Conservation (phyloP, 441 rosid genomes). For the Isatis lusitanica region DNA sequence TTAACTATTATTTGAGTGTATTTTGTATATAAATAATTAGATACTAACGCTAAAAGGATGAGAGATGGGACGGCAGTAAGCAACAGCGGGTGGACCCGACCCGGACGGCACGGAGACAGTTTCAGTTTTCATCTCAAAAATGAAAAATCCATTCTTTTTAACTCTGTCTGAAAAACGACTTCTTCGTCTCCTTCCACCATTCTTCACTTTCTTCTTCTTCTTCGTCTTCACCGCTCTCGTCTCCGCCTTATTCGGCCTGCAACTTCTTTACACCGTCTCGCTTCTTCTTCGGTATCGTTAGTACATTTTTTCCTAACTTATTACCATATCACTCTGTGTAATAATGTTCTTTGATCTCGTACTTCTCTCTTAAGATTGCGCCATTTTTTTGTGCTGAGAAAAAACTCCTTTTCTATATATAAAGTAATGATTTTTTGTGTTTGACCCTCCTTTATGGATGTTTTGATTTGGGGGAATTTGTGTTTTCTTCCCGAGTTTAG, state of each 20-base stretch:
- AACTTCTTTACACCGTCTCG: background rate
- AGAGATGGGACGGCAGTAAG: constrained; percentile 22
- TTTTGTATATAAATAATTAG: background rate
- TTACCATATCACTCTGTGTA: background rate
- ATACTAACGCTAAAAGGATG: constrained; percentile 4
- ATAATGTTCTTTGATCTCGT: background rate
- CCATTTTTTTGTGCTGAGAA: background rate
- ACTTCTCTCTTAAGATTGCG: background rate
- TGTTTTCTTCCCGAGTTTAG: background rate
- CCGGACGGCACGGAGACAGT: constrained; percentile 40
- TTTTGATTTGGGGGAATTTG: background rate
- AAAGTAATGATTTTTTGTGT: background rate
- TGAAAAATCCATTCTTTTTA: background rate
- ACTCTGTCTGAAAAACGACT: constrained; percentile 26
- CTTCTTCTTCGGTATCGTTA: constrained; percentile 12
- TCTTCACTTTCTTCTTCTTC: constrained; percentile 18
- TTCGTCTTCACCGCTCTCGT: constrained; percentile 18
- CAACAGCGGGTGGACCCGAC: constrained; percentile 28
- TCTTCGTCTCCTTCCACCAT: constrained; percentile 32
- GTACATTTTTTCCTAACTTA: background rate
- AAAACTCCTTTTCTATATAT: background rate
- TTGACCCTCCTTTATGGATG: background rate
- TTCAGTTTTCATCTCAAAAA: constrained; percentile 23
- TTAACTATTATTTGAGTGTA: background rate
- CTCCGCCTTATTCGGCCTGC: background rate